Base-by-base conservation (phyloP, 768 basidiomycete genomes). In the Hygrocybe coccinea region DNA sequence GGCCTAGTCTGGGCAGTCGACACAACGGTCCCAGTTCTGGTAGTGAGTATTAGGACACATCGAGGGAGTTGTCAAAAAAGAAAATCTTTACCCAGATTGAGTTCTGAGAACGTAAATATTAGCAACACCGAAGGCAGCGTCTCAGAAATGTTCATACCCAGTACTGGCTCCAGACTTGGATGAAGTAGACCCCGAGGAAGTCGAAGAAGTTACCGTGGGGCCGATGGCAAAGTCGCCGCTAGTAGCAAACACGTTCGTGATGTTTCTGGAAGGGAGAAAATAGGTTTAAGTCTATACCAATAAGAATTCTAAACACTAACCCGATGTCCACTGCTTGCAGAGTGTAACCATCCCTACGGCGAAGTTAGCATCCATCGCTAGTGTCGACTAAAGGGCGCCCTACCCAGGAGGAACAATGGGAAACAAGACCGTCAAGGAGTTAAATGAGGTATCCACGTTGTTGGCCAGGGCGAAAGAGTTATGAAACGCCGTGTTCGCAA, bases 381-480 rank as follows among this genome's bases (percentile, higher is more conserved):
- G 52, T 49, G 29, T 46, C 50, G 11, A 15, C 34, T 36, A 34
- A 37, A 43, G 43, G 43, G 0, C n/a, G 66, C 79, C n/a, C 39
- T 60, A 86, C 85, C 69, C 71, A 9, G 54, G 57, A 8, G 78
- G 77, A 24, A 86, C 74, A 17, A 71, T 49, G 15, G 83, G 83
- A 3, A 86, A 56, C 0, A 50, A 37, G n/a, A 86, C 12, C 1
- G 71, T 73, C 2, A 79, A 1, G 1, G 60, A 36, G 0, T 72
- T 71, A 4, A 50, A 11, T 1, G 69, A 38, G 1, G 80, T 72
- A 19, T 70, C 55, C 1, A 87, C 71, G 56, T 80, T 82, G 74
- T 78, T 84, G 11, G 75, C 78, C 53, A 87, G 74, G 45, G 79
- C 84, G 47, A 76, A 80, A 0, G 72, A 52, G 54, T 80, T 68